Evolutionary conservation across 139 green algal species (phyloP).

Genomic region (Chloropicon primus): DNA sequence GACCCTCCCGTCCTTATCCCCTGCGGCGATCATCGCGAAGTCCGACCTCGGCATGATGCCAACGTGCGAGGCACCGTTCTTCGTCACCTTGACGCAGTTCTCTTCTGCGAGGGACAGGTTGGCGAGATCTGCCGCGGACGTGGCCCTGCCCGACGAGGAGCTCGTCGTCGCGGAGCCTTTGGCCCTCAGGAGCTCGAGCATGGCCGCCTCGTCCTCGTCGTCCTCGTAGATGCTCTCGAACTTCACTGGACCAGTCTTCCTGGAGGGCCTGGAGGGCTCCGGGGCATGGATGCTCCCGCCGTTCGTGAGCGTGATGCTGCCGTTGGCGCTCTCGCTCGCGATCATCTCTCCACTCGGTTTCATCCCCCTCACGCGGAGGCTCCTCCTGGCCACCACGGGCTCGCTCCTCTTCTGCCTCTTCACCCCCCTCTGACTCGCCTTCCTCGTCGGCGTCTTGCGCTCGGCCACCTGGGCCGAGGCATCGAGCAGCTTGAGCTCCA

Average conservation of each 20-base stretch:
- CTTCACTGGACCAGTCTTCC: neutral
- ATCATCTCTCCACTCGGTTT: neutral
- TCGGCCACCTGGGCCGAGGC: neutral
- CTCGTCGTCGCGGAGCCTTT: neutral
- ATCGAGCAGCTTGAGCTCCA: neutral
- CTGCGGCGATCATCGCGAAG: neutral
- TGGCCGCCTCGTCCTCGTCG: neutral
- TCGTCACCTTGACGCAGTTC: constrained; percentile 20
- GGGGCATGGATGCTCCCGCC: constrained; percentile 20
- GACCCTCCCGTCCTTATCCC: neutral
- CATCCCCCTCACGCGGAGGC: neutral
- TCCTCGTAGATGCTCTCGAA: neutral
- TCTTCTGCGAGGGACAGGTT: constrained; percentile 76
- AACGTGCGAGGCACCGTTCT: neutral
- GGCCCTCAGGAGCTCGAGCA: neutral
- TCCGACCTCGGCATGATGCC: neutral
- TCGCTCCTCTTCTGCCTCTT: neutral
- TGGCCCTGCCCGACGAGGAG: constrained; percentile 68
- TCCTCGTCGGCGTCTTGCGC: neutral
- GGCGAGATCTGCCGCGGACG: constrained; percentile 83
- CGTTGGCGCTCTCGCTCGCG: constrained; percentile 22
- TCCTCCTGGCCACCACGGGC: neutral
- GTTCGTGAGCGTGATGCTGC: constrained; percentile 33
- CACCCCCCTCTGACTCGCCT: neutral
- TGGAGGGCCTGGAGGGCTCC: constrained; percentile 47